These are phyloP conservation scores for Solanum etuberosum DNA, from an alignment of 257 asterid genomes.

Conservation along the genomic window DNA sequence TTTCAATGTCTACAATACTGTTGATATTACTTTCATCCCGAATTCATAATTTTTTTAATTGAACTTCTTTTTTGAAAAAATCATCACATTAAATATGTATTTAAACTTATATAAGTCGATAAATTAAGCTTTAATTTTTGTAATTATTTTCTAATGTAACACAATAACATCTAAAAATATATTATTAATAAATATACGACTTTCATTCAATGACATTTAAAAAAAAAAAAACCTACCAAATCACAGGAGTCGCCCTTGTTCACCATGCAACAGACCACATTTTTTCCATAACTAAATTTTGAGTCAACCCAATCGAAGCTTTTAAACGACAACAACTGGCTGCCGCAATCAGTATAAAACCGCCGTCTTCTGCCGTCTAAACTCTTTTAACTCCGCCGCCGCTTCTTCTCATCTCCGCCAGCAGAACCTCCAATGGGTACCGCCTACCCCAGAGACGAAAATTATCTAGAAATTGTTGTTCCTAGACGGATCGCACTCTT, in stretches of 20 bases:
- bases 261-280: neutral
- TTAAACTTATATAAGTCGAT: too few species aligned
- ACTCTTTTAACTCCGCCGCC: neutral
- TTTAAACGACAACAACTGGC: neutral
- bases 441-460: slow-evolving; percentile 38
- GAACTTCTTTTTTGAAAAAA: too few species aligned
- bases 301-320: neutral
- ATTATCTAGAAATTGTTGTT: slow-evolving; percentile 46
- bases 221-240: neutral
- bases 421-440: neutral
- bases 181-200: too few species aligned
- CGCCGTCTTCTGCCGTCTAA: neutral
- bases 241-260: neutral
- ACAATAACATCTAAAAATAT: too few species aligned
- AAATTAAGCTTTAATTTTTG: too few species aligned
- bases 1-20: too few species aligned
- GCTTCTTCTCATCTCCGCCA: neutral
- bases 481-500: slow-evolving; percentile 60
- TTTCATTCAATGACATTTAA: too few species aligned
- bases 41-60: too few species aligned
- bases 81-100: too few species aligned
- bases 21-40: too few species aligned
- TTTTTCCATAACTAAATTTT: neutral
- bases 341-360: neutral
- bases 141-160: too few species aligned